Evolutionary conservation across 371 early-diverging fungal genomes (phyloP).

Genomic region (Syncephalastrum monosporum): DNA sequence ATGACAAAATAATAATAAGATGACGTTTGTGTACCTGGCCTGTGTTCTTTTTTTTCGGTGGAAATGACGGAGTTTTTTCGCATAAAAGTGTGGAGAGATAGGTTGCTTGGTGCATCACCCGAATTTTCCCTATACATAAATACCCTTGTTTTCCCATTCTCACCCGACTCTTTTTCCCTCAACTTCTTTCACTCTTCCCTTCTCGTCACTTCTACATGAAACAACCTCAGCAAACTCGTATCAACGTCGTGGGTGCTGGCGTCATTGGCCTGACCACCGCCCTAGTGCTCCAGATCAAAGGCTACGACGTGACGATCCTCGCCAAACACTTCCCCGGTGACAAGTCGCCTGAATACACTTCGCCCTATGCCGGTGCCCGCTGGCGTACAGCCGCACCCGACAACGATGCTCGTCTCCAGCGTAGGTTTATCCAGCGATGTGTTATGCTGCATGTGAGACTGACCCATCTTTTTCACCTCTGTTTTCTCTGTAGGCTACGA

Average conservation of each 20-base stretch:
- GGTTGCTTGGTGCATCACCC: too few species aligned
- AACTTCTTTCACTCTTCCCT: background rate
- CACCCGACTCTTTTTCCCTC: background rate
- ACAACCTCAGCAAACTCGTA: constrained; percentile 20
- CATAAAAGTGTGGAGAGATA: constrained; percentile 1
- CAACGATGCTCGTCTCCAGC: constrained; percentile 41
- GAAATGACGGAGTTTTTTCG: background rate
- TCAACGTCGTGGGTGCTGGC: constrained; percentile 66
- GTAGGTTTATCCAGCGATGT: constrained; percentile 15
- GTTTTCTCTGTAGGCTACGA: constrained; percentile 20
- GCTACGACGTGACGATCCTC: constrained; percentile 58
- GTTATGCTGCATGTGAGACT: background rate
- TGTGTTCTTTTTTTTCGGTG: background rate
- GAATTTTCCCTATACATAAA: background rate
- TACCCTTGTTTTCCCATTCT: background rate
- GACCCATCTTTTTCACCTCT: too few species aligned
- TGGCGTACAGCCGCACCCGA: constrained; percentile 65
- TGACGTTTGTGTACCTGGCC: background rate
- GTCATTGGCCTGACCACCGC: constrained; percentile 70
- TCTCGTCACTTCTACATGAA: constrained; percentile 6
- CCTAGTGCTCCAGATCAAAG: constrained; percentile 42
- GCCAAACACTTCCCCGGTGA: constrained; percentile 59
- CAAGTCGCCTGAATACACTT: constrained; percentile 51
- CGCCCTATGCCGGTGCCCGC: constrained; percentile 70
- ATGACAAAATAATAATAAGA: too few species aligned